Percentiles rank a stretch among this genome's conserved stretches.
Conservation (phyloP, 352 stramenopile species). For the Pythium folliculosum region DNA sequence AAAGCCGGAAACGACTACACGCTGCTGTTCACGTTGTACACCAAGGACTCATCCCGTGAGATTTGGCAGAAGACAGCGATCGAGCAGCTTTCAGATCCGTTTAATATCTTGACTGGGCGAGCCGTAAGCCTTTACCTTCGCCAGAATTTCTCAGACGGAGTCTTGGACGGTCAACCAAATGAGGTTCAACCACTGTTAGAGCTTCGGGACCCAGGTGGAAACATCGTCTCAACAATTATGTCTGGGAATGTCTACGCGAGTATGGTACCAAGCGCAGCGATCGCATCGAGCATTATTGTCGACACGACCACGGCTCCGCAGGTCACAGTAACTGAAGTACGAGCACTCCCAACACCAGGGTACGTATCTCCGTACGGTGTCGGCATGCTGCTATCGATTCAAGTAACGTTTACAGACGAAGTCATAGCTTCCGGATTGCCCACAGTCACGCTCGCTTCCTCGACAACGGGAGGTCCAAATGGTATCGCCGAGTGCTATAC, state of each 20-base stretch:
- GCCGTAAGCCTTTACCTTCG: slow-evolving; percentile 51
- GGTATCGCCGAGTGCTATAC: slow-evolving; percentile 60
- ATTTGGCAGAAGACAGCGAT: slow-evolving; percentile 50
- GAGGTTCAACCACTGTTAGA: slow-evolving; percentile 64
- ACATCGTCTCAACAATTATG: slow-evolving; percentile 55
- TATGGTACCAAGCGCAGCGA: slow-evolving; percentile 62
- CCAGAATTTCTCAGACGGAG: slow-evolving; percentile 58
- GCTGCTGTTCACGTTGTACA: slow-evolving; percentile 67
- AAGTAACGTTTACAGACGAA: slow-evolving; percentile 82
- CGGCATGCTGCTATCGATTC: slow-evolving; percentile 54
- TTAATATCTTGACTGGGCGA: slow-evolving; percentile 55
- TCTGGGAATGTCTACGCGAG: slow-evolving; percentile 51
- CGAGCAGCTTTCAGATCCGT: slow-evolving; percentile 55
- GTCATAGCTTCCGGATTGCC: slow-evolving; percentile 59
- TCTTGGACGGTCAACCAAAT: slow-evolving; percentile 80
- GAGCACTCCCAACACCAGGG: slow-evolving; percentile 38
- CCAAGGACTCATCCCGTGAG: slow-evolving; percentile 40
- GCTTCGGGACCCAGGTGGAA: slow-evolving; percentile 65
- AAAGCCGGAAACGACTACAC: slow-evolving; percentile 75
- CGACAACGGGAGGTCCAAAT: slow-evolving; percentile 35
- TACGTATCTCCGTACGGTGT: slow-evolving; percentile 67
- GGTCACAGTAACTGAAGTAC: slow-evolving; percentile 49
- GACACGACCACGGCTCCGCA: slow-evolving; percentile 53
- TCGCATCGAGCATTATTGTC: slow-evolving; percentile 62
- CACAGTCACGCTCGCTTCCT: slow-evolving; percentile 52